Percentiles rank a stretch among this genome's conserved stretches.
Evolutionary conservation across 352 stramenopile species (phyloP).

Genomic region (Phytophthora pisi): DNA sequence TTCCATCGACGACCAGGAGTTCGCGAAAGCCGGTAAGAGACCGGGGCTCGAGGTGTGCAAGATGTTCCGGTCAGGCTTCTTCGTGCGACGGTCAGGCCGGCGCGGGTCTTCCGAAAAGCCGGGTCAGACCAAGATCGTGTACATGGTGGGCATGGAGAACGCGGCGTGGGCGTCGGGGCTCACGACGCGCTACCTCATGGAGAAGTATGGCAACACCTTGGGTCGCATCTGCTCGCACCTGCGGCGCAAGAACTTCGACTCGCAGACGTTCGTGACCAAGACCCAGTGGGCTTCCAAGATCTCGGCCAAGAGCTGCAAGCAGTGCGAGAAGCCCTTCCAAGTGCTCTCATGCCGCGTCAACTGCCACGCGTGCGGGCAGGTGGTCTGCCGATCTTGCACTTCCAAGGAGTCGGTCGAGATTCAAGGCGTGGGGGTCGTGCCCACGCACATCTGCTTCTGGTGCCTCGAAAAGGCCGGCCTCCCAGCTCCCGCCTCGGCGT

Average conservation of each 20-base stretch:
- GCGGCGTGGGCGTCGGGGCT: constrained; percentile 33
- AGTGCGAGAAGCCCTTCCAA: constrained; percentile 42
- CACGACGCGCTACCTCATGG: constrained; percentile 41
- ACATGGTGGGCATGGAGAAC: constrained; percentile 50
- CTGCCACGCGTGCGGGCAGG: constrained; percentile 42
- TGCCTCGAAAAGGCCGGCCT: constrained; percentile 38
- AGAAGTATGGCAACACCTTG: constrained; percentile 44
- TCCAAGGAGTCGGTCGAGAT: constrained; percentile 43
- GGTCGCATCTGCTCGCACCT: constrained; percentile 46
- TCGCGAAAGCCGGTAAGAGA: constrained; percentile 9
- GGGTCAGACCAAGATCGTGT: constrained; percentile 55
- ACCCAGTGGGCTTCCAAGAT: constrained; percentile 41
- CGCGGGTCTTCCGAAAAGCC: constrained; percentile 6
- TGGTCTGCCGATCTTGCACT: constrained; percentile 39
- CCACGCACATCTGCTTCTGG: constrained; percentile 38
- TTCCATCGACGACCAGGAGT: constrained; percentile 42
- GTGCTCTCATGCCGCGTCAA: constrained; percentile 47
- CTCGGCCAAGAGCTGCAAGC: constrained; percentile 29
- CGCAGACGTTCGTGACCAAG: constrained; percentile 48
- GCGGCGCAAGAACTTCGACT: constrained; percentile 46
- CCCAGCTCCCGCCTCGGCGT: constrained; percentile 14
- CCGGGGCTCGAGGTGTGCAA: constrained; percentile 23
- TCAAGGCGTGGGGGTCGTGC: constrained; percentile 31
- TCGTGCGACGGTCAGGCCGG: constrained; percentile 35
- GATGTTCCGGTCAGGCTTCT: constrained; percentile 62